phyloP scores from a whole-genome alignment of 495 filamentous ascomycete genomes.

The Annulohypoxylon bovei region DNA sequence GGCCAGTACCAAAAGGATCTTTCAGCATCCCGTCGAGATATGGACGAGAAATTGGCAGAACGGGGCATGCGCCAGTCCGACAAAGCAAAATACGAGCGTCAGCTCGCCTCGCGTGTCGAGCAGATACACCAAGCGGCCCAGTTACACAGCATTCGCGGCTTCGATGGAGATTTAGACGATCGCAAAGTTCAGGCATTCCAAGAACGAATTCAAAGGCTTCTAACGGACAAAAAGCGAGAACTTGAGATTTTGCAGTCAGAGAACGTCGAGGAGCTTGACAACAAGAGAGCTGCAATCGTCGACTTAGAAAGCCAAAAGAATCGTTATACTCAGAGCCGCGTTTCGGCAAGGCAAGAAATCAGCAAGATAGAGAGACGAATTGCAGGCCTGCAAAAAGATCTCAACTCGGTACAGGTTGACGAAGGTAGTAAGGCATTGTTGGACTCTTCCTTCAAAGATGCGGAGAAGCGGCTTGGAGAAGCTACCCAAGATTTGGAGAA shows the following conservation, averaged over 20 bases:
- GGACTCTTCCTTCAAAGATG: conserved; percentile 75
- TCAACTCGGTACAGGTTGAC: conserved; percentile 78
- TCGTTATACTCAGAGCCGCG: conserved; percentile 74
- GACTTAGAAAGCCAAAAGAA: conserved; percentile 75
- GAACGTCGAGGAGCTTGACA: conserved; percentile 73
- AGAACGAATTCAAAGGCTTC: conserved; percentile 74
- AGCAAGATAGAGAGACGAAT: conserved; percentile 73
- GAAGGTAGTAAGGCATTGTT: conserved; percentile 82
- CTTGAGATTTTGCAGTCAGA: conserved; percentile 78
- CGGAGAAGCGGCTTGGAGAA: conserved; percentile 67
- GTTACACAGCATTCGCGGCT: conserved; percentile 84
- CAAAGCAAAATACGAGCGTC: conserved; percentile 84
- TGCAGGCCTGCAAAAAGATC: conserved; percentile 66
- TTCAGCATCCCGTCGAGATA: conserved; percentile 62
- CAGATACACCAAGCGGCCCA: conserved; percentile 82
- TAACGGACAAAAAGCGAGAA: conserved; percentile 78
- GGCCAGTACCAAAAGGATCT: conserved; percentile 71
- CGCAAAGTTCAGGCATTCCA: conserved; percentile 78
- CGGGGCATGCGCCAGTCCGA: conserved; percentile 85
- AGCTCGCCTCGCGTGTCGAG: conserved; percentile 71
- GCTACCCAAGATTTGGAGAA: conserved; percentile 68
- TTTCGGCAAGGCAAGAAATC: conserved; percentile 74
- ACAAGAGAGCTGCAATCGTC: conserved; percentile 71
- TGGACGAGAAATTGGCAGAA: conserved; percentile 81
- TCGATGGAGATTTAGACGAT: conserved; percentile 81